Evolutionary conservation across 2,329 filamentous ascomycete genomes (phyloP), one percentile per base, ranked within the genome.

Genomic region (Apiospora aurea): DNA sequence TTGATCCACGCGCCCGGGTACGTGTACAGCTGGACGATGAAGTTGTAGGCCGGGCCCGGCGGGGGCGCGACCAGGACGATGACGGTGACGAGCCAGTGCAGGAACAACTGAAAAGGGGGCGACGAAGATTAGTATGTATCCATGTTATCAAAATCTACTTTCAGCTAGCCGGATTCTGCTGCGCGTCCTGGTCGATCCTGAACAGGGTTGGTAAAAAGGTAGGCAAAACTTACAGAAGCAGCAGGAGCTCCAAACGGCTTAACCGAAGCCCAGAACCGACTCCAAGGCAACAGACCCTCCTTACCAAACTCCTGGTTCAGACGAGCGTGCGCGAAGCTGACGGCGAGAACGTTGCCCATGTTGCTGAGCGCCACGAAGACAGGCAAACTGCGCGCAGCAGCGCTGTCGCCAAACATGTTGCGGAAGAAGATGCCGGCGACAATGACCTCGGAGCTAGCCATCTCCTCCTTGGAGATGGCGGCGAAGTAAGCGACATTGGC

Each of bases 301-400:
- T 92, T 92, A 0, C 89, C 92, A 64, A 94, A 83, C 79, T 93
- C 91, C 74, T 91, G 89, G 75, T 89, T 91, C 13, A 91, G 75
- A 0, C 89, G 84, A 0, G 89, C 82, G 70, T 91, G 88, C 0
- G 88, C 85, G 75, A 91, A 91, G 72, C 85, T 89, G 66, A 91
- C 86, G 26, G 88, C 87, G 11, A 92, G 81, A 0, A 92, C 88
- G 69, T 91, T 91, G 8, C 90, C 90, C 67, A 91, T 76, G 74
- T 90, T 90, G 69, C 87, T 90, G 46, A 92, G 78, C 0, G 89
- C 89, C 0, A 92, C 88, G 70, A 91, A 89, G 0, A 85, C 88
- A 0, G 87, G 87, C 11, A 89, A 78, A 43, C 82, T 83, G 24
- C 82, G 79, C 0, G 81, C 82, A 0, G 85, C 88, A 0, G 88